Conservation (phyloP, 2,329 filamentous ascomycete species). For the Fusarium metavorans region DNA sequence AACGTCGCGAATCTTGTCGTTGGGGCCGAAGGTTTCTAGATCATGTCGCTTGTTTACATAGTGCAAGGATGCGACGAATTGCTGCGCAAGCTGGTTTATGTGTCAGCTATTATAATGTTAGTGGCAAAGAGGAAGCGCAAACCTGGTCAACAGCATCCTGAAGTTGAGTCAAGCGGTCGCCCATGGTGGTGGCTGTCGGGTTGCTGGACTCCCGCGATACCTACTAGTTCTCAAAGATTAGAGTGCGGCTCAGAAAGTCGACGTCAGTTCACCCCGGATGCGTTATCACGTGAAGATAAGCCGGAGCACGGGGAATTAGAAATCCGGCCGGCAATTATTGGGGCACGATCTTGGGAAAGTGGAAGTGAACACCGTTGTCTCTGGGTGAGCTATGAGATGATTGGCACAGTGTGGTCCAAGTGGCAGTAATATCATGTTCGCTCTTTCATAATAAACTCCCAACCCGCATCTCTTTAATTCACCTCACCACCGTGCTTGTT, state of each 20-base stretch:
- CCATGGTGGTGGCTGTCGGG: constrained; percentile 61
- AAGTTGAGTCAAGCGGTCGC: constrained; percentile 83
- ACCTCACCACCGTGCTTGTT: constrained; percentile 25
- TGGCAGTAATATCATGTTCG: constrained; percentile 34
- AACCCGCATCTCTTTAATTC: constrained; percentile 25
- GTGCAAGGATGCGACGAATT: constrained; percentile 76
- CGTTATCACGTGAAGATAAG: constrained; percentile 36
- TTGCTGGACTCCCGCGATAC: neutral
- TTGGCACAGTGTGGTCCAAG: constrained; percentile 41
- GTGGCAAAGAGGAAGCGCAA: constrained; percentile 26
- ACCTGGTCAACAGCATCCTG: constrained; percentile 89
- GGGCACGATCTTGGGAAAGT: constrained; percentile 8
- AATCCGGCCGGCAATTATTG: constrained; percentile 40
- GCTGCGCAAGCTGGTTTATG: constrained; percentile 68
- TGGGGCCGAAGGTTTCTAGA: constrained; percentile 68
- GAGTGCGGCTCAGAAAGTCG: neutral
- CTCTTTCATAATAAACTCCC: constrained; percentile 33
- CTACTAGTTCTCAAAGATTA: neutral
- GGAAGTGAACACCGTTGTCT: constrained; percentile 55
- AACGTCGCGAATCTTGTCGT: constrained; percentile 69
- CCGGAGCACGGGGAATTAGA: constrained; percentile 45
- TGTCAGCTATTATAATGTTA: constrained; percentile 5
- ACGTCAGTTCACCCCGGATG: neutral
- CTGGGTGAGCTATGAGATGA: constrained; percentile 41
- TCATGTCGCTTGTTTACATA: constrained; percentile 78